Base-by-base conservation (phyloP, 108 stramenopile species). In the Epithemia pelagica region DNA sequence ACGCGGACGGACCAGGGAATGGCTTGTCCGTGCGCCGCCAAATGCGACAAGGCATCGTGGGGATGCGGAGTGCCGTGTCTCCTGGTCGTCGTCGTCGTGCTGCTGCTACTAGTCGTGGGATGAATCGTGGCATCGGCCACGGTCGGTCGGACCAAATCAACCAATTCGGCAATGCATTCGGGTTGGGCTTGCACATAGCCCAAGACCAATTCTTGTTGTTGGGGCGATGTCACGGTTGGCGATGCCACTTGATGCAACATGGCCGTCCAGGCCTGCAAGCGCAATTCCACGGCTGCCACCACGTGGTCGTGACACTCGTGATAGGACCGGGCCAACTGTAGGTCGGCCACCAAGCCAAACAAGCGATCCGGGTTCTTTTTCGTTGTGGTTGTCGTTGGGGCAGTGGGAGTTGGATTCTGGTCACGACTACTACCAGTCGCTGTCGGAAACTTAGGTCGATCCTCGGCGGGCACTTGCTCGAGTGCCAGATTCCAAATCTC, bases 121-220 rank as follows among this genome's bases (percentile, higher is more conserved):
- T 82, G 79, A 19, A 83, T 65, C 5, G 73, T 56, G 22, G 77
- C 69, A 28, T 75, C 70, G 24, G 75, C 76, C 24, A 90, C 86
- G 24, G 88, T 89, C 25, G 93, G 84, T 52, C 92, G 71, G 33
- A 95, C 32, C 69, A 95, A 78, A 66, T 95, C 94, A 25, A 90
- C 89, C 52, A 97, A 52, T 71, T 97, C 96, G 23, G 77, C 86
- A 69, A 81, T 78, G 32, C 95, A 73, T 74, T 95, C 96, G 15
- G 96, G 96, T 70, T 97, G 96, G 19, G 93, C 93, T 61, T 81
- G 72, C 67, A 96, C 89, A 77, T 91, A 95, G 19, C 85, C 86
- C 37, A 74, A 72, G 66, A 97, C 71, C 25, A 82, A 74, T 56
- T 92, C 87, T 81, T 81, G 82, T 5, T 10, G 37, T 15, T 10